phyloP scores from a whole-genome alignment of 306 rosid species.

The Cyclanthera cordifolia region DNA sequence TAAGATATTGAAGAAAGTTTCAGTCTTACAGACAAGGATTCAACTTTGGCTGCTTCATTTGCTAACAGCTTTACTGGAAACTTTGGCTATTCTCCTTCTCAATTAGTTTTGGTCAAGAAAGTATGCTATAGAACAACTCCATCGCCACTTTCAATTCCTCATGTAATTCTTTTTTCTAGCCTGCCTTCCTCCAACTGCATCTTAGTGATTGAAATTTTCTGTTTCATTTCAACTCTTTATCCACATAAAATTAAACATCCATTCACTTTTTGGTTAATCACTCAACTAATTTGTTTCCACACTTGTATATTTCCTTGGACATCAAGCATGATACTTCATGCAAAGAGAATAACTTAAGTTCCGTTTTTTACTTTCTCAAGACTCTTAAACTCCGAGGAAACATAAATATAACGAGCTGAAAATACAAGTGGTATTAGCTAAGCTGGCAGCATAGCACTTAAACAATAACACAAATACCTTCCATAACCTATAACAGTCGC shows the following conservation, averaged over 20 bases:
- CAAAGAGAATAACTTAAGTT: slow-evolving; percentile 19
- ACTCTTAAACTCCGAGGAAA: slow-evolving; percentile 35
- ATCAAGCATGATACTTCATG: not conserved
- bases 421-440: not conserved
- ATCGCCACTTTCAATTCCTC: slow-evolving; percentile 30
- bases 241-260: not conserved
- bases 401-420: slow-evolving; percentile 19
- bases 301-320: not conserved
- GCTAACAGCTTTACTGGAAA: slow-evolving; percentile 62
- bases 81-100: no score
- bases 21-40: slow-evolving; percentile 4
- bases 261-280: not conserved
- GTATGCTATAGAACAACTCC: slow-evolving; percentile 46
- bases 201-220: not conserved
- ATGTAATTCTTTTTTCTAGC: slow-evolving; percentile 37
- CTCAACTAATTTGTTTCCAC: not conserved
- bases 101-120: slow-evolving; percentile 16
- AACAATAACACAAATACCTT: not conserved
- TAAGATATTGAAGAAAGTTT: slow-evolving; percentile 73
- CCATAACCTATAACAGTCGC: not conserved
- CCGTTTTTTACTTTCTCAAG: slow-evolving; percentile 36
- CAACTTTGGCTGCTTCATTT: slow-evolving; percentile 15
- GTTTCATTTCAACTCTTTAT: not conserved
- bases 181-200: not conserved
- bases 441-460: not conserved